Conservation (phyloP, 2,329 filamentous ascomycete genomes). For the Zalaria obscura region DNA sequence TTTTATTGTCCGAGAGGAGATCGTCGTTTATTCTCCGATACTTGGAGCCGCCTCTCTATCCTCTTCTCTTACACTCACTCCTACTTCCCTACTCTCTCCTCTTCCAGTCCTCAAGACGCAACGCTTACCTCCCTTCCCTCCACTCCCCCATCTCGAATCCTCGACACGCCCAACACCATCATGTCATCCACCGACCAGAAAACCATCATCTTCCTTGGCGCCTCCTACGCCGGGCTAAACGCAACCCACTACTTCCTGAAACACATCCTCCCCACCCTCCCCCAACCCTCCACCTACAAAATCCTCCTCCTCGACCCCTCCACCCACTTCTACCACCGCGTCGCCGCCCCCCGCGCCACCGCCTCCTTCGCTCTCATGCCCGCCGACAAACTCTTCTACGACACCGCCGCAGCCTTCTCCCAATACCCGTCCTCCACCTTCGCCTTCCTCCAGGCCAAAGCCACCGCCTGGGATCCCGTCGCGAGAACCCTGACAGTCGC, state of each 20-base stretch:
- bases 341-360: slow-evolving; percentile 39
- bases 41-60: not conserved
- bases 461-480: slow-evolving; percentile 30
- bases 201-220: slow-evolving; percentile 40
- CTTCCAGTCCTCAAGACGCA: too few relatives aligned
- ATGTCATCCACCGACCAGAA: not conserved
- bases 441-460: slow-evolving; percentile 36
- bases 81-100: too few relatives aligned
- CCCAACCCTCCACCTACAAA: slow-evolving; percentile 26
- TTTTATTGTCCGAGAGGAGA: too few relatives aligned
- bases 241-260: slow-evolving; percentile 40
- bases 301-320: slow-evolving; percentile 41
- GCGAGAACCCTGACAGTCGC: slow-evolving; percentile 30
- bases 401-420: slow-evolving; percentile 36
- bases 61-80: too few relatives aligned
- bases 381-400: slow-evolving; percentile 32
- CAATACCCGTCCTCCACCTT: slow-evolving; percentile 33
- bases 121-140: too few relatives aligned
- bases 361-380: slow-evolving; percentile 33
- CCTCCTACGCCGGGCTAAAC: slow-evolving; percentile 37
- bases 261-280: slow-evolving; percentile 32
- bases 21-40: too few relatives aligned
- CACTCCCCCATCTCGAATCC: not conserved
- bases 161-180: not conserved
- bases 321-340: slow-evolving; percentile 37